A percentile compares a stretch with the other conserved stretches of the same genome.
Conservation (phyloP, 768 basidiomycete genomes). For the Trametes maxima region DNA sequence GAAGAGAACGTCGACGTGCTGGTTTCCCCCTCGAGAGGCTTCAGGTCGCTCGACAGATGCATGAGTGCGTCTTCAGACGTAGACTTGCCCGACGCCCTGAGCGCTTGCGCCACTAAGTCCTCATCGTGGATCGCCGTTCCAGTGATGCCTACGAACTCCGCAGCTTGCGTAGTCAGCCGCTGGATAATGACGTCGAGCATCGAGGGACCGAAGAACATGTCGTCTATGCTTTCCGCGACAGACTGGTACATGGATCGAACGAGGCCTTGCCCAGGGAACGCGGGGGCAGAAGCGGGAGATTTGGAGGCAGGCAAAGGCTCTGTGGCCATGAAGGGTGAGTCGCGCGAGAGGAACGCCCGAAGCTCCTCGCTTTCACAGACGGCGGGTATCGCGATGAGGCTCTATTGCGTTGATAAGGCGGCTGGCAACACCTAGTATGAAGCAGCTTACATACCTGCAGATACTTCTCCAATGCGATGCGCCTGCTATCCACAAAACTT, state of each 20-base stretch:
- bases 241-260: slow-evolving; percentile 89
- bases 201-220: slow-evolving; percentile 94
- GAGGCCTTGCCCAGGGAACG: slow-evolving; percentile 71
- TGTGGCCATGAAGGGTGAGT: slow-evolving; percentile 77
- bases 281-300: slow-evolving; percentile 34
- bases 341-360: slow-evolving; percentile 82
- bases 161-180: slow-evolving; percentile 85
- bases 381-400: slow-evolving; percentile 67
- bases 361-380: slow-evolving; percentile 85
- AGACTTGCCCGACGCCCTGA: slow-evolving; percentile 68
- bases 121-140: slow-evolving; percentile 81
- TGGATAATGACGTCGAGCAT: slow-evolving; percentile 96
- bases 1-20: slow-evolving; percentile 88
- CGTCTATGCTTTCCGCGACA: slow-evolving; percentile 93
- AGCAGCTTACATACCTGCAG: slow-evolving; percentile 62
- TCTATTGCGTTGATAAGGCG: slow-evolving; percentile 43
- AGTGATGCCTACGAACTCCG: slow-evolving; percentile 83
- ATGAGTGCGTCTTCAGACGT: slow-evolving; percentile 70
- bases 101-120: slow-evolving; percentile 79
- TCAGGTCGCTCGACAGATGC: slow-evolving; percentile 76
- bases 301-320: slow-evolving; percentile 44
- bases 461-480: slow-evolving; percentile 83
- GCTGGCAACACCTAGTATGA: no score
- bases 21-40: slow-evolving; percentile 84
- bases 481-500: slow-evolving; percentile 84